Evolutionary conservation across 176 grass and related monocot genomes (phyloP), one percentile per base, ranked within the genome.

Genomic region (Ensete ventricosum): DNA sequence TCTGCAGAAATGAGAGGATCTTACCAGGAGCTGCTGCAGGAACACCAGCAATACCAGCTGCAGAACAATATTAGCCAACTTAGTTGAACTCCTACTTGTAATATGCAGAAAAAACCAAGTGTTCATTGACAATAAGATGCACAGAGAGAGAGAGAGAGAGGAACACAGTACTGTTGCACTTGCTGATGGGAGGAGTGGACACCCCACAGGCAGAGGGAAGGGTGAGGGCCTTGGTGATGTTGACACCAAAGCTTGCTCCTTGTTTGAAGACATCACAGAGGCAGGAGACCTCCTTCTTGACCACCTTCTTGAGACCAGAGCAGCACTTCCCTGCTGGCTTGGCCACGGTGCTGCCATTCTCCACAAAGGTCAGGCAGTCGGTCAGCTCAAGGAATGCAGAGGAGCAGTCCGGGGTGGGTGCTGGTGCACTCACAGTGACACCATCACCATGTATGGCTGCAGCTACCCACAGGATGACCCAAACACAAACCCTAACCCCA

Each of bases 311-410:
- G 52, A 93, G 80, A 22, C 84, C 82, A 19, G 83, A 81, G 91
- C 95, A 93, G 80, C 95, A 98, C 14, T 78, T 0, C 73, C 11
- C 60, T 65, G 87, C 82, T 2, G 95, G 95, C 76, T 72, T 89
- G 62, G 84, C 20, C 84, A 71, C 79, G 68, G 76, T 89, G 88
- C 90, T 93, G 53, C 95, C 95, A 34, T 82, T 80, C 80, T 87
- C 20, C 72, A 93, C 90, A 74, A 81, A 98, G 82, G 86, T 78
- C 73, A 98, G 83, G 80, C 95, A 98, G 49, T 84, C 90, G 9
- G 80, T 73, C 50, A 98, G 88, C 72, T 82, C 72, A 49, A 87
- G 1, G 62, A 98, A 58, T 23, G 82, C 86, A 59, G 87, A 66
- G 11, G 53, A 65, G 88, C 94, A 98, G 80, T 91, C 86, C 62